Base-by-base conservation (phyloP, 2,329 filamentous ascomycete species). In the Ophiostoma ips region DNA sequence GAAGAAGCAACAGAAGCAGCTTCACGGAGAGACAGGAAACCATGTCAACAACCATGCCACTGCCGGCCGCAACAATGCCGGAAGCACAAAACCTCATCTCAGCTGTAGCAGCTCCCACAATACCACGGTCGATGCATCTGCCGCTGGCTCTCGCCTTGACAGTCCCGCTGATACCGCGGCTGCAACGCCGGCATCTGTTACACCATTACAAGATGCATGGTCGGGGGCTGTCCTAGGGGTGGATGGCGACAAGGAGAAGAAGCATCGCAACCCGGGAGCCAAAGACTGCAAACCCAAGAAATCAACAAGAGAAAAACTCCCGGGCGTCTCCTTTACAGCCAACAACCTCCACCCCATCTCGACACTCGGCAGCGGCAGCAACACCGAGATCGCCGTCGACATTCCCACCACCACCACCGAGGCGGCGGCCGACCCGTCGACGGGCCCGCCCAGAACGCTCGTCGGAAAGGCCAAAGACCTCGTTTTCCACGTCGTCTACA, bases 141-240 rank as follows among this genome's bases (percentile, higher is more conserved):
- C 46, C 28, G 31, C 53, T 37, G 38, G 38, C 13, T 41, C 38
- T 19, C 40, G 15, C 40, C 11, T 11, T 30, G 51, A 40, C 10
- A 46, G 41, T 21, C 15, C 38, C 51, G n/a, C 47, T 46, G 19
- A 44, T 46, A 24, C 49, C 49, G 43, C 48, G 51, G 46, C 50
- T 36, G 19, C 52, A 45, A 41, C 53, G 36, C 19, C 53, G 45
- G 60, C 67, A 65, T 61, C 67, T 66, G 59, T 61, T 63, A 55
- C 67, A 71, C 65, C 66, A 66, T 58, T 69, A 66, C 63, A 76
- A 66, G 63, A 63, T 72, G 67, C 73, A 70, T 64, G 69, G 67
- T 60, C 68, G 74, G 69, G 76, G 76, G 34, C 71, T 79, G 60
- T 78, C 73, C 49, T 80, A 76, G 48, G 40, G 40, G 48, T 46